Evolutionary conservation across 1,284 basidiomycete genomes (phyloP).

Genomic region (Pascua guehoae): DNA sequence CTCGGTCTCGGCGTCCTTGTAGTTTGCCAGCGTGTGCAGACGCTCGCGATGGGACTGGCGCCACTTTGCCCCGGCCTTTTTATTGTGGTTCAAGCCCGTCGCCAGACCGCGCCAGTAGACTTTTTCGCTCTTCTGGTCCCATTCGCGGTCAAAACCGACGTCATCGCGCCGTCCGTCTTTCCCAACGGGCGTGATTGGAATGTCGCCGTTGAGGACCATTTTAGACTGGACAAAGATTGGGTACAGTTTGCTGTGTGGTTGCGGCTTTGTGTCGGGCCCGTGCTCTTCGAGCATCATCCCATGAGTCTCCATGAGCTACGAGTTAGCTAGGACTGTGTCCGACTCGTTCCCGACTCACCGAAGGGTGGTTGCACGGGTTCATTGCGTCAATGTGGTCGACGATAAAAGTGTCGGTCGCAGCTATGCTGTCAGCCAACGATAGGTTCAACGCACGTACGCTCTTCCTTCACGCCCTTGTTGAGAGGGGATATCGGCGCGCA

Average conservation of each 20-base stretch:
- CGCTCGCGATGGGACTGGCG: conserved; percentile 47
- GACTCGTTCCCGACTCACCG: conserved; percentile 22
- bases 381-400: conserved; percentile 41
- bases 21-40: conserved; percentile 46
- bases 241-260: conserved; percentile 47
- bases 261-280: conserved; percentile 37
- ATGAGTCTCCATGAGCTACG: conserved; percentile 43
- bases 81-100: conserved; percentile 45
- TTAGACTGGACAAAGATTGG: conserved; percentile 48
- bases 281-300: conserved; percentile 48
- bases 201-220: conserved; percentile 47
- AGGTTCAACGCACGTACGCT: conserved; percentile 24
- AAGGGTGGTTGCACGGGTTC: conserved; percentile 49
- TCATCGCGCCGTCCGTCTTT: conserved; percentile 43
- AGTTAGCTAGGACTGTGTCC: neutral
- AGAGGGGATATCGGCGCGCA: conserved; percentile 43
- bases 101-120: conserved; percentile 50
- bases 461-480: conserved; percentile 36
- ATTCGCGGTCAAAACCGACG: conserved; percentile 45
- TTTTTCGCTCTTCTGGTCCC: conserved; percentile 45
- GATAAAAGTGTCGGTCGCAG: conserved; percentile 42
- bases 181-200: conserved; percentile 49
- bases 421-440: conserved; percentile 15
- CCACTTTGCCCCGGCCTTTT: conserved; percentile 41
- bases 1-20: conserved; percentile 24